These are phyloP conservation scores for Mortierella antarctica DNA, from an alignment of 192 early-diverging fungal genomes.

Conservation along the genomic window DNA sequence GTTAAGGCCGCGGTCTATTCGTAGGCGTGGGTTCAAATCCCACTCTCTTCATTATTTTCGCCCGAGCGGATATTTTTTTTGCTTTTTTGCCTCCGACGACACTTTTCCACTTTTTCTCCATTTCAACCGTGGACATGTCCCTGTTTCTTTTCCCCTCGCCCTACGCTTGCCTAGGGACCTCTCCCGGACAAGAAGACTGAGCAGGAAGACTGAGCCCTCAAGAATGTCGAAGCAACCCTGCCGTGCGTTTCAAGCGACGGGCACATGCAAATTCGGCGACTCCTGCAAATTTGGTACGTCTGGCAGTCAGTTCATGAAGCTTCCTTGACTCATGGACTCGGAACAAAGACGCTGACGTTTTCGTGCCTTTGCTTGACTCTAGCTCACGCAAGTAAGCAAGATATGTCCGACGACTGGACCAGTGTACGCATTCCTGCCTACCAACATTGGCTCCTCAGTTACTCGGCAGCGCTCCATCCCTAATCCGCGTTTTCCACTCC, in stretches of 20 bases:
- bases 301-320: neutral
- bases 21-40: too few species aligned
- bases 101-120: neutral
- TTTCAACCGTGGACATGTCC: neutral
- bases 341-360: neutral
- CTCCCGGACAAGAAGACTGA: neutral
- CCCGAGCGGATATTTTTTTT: neutral
- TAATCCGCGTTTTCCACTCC: too few species aligned
- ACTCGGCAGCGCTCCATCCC: too few species aligned
- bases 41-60: neutral
- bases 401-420: too few species aligned
- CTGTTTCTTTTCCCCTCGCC: neutral
- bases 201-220: too few species aligned
- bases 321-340: neutral
- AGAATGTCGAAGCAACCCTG: neutral
- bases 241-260: conserved; percentile 13
- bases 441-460: too few species aligned
- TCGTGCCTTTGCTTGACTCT: neutral
- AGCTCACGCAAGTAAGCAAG: too few species aligned
- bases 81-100: neutral
- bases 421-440: too few species aligned
- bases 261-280: conserved; percentile 8
- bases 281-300: conserved; percentile 27
- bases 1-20: too few species aligned
- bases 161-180: neutral